A percentile compares a stretch with the other conserved stretches of the same genome.
These are phyloP conservation scores for Naganishia sp. DNA, from an alignment of 1,284 basidiomycete genomes.

Conservation along the genomic window DNA sequence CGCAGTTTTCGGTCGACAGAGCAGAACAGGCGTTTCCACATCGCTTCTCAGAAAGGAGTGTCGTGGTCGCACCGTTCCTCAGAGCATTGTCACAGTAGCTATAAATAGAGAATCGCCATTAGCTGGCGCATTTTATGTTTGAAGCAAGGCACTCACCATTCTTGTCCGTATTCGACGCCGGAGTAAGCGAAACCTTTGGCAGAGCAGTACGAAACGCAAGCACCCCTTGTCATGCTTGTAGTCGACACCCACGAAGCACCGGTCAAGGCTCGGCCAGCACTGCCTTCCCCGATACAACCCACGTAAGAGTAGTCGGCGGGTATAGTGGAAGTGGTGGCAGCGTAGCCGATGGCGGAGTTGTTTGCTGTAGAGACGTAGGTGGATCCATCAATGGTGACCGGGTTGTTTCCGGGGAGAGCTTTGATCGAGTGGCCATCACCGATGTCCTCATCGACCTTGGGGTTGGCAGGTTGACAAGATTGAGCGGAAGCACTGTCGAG, in stretches of 20 bases:
- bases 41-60: slow-evolving; percentile 35
- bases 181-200: slow-evolving; percentile 39
- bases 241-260: slow-evolving; percentile 35
- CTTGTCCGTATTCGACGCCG: slow-evolving; percentile 43
- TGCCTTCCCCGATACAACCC: slow-evolving; percentile 15
- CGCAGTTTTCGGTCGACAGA: slow-evolving; percentile 44
- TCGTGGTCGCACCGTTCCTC: slow-evolving; percentile 42
- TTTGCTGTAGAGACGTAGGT: slow-evolving; percentile 37
- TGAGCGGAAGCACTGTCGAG: slow-evolving; percentile 40
- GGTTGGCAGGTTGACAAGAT: slow-evolving; percentile 46
- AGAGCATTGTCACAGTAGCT: slow-evolving; percentile 39
- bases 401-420: slow-evolving; percentile 51
- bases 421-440: slow-evolving; percentile 44
- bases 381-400: slow-evolving; percentile 37
- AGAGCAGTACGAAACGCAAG: slow-evolving; percentile 36
- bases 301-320: slow-evolving; percentile 37
- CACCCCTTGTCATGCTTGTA: slow-evolving; percentile 35
- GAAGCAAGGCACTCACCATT: slow-evolving; percentile 36
- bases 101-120: slow-evolving; percentile 12
- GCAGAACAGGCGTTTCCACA: slow-evolving; percentile 43
- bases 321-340: slow-evolving; percentile 17
- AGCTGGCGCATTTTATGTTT: slow-evolving; percentile 26
- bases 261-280: slow-evolving; percentile 36
- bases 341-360: slow-evolving; percentile 31
- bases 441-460: slow-evolving; percentile 49